Conservation (phyloP, 306 rosid species). For the Medicago arabica region DNA sequence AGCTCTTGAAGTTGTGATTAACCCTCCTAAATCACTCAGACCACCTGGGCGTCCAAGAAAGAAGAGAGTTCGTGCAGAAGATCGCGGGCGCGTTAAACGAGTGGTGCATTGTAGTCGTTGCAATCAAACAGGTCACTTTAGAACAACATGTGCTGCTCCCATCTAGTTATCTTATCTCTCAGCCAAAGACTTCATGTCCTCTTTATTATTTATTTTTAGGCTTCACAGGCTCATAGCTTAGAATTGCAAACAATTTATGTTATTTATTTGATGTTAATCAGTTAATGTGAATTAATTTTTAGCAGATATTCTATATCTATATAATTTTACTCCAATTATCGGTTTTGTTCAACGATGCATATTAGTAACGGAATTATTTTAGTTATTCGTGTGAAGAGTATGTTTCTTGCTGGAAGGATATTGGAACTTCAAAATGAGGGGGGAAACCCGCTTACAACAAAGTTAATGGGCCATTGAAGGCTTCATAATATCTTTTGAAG, state of each 20-base stretch:
- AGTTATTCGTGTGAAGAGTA: not conserved
- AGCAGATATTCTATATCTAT: slow-evolving; percentile 44
- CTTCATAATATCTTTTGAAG: not conserved
- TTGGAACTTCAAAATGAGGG: not conserved
- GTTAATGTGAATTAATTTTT: slow-evolving; percentile 46
- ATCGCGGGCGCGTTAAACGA: slow-evolving; percentile 84
- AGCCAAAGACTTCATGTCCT: slow-evolving; percentile 38
- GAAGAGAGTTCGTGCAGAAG: slow-evolving; percentile 86
- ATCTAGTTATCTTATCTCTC: slow-evolving; percentile 45
- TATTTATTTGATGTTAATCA: slow-evolving; percentile 34
- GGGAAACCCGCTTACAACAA: not conserved
- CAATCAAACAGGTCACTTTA: slow-evolving; percentile 90
- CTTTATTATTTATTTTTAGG: slow-evolving; percentile 43
- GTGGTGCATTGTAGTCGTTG: slow-evolving; percentile 94
- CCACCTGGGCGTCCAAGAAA: slow-evolving; percentile 88
- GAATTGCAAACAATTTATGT: slow-evolving; percentile 47
- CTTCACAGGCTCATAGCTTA: slow-evolving; percentile 46
- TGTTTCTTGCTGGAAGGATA: not conserved
- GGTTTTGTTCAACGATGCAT: slow-evolving; percentile 19
- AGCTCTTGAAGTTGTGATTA: slow-evolving; percentile 55
- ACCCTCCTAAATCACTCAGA: slow-evolving; percentile 83
- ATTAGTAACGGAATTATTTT: slow-evolving; percentile 3
- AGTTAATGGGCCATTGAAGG: not conserved
- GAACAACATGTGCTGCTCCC: slow-evolving; percentile 94
- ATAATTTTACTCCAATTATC: slow-evolving; percentile 45